Evolutionary conservation across 2,329 filamentous ascomycete species (phyloP).

Genomic region (Xylaria sp.): DNA sequence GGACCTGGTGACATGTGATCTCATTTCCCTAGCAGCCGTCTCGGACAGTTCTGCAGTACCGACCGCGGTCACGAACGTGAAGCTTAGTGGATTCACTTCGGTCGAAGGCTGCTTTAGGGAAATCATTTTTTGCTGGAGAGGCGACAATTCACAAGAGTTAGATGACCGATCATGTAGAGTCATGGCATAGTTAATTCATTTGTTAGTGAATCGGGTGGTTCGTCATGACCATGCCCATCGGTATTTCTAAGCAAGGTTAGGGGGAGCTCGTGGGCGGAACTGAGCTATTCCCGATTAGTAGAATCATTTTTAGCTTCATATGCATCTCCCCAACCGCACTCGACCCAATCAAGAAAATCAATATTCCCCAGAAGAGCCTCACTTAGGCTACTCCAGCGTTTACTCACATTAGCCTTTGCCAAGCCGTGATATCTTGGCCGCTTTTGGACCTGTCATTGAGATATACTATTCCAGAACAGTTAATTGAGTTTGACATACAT

Average conservation of each 20-base stretch:
- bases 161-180: not conserved
- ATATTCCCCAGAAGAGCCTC: not conserved
- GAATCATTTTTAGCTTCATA: slow-evolving; percentile 13
- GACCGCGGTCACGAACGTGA: slow-evolving; percentile 40
- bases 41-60: slow-evolving; percentile 35
- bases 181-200: not conserved
- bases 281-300: slow-evolving; percentile 23
- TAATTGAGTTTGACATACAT: not conserved
- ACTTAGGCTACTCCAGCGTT: not conserved
- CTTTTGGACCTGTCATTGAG: not conserved
- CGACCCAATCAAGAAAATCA: slow-evolving; percentile 13
- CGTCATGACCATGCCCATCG: not conserved
- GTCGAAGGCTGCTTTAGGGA: slow-evolving; percentile 33
- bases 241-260: slow-evolving; percentile 21
- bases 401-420: not conserved
- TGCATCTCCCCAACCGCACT: not conserved
- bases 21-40: slow-evolving; percentile 35
- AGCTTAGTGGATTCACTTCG: slow-evolving; percentile 31
- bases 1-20: slow-evolving; percentile 39
- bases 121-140: slow-evolving; percentile 26
- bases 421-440: not conserved
- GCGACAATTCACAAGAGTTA: not conserved
- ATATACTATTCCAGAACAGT: slow-evolving; percentile 12
- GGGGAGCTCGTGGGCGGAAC: not conserved
- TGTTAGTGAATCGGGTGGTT: not conserved